phyloP scores from a whole-genome alignment of 2,329 filamentous ascomycete genomes.

The Diplodia seriata region DNA sequence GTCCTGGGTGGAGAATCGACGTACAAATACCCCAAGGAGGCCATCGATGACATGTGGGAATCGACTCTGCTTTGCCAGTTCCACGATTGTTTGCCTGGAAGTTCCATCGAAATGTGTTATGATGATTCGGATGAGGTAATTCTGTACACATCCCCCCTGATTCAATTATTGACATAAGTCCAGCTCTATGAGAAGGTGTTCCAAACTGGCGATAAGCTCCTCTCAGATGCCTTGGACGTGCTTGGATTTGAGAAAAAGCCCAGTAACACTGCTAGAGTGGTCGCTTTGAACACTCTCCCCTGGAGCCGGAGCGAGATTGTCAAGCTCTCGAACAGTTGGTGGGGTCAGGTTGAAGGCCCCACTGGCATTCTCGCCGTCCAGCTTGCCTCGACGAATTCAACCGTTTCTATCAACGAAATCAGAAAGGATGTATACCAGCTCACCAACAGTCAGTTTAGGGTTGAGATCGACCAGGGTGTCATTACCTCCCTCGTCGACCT shows the following conservation, averaged over 20 bases:
- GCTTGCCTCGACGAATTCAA: slow-evolving; percentile 39
- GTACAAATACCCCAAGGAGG: slow-evolving; percentile 91
- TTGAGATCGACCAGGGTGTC: slow-evolving; percentile 75
- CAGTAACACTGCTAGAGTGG: slow-evolving; percentile 49
- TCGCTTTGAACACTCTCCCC: slow-evolving; percentile 83
- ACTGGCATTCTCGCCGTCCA: slow-evolving; percentile 52
- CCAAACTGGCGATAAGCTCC: slow-evolving; percentile 72
- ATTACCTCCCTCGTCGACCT: slow-evolving; percentile 87
- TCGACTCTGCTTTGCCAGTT: slow-evolving; percentile 91
- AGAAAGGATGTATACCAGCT: slow-evolving; percentile 74
- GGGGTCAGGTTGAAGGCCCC: slow-evolving; percentile 55
- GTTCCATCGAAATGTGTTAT: slow-evolving; percentile 97
- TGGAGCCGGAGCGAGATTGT: slow-evolving; percentile 83
- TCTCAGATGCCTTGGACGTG: slow-evolving; percentile 71
- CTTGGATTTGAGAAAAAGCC: slow-evolving; percentile 66
- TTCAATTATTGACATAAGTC: slow-evolving; percentile 36
- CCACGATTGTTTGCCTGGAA: slow-evolving; percentile 95
- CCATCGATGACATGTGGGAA: slow-evolving; percentile 98
- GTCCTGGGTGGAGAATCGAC: slow-evolving; percentile 48
- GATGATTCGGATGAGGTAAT: slow-evolving; percentile 82
- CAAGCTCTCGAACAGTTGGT: slow-evolving; percentile 57
- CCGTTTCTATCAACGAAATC: slow-evolving; percentile 59
- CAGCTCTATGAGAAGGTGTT: slow-evolving; percentile 82
- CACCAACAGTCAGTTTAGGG: slow-evolving; percentile 75
- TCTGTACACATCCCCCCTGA: neutral